Evolutionary conservation across 805 yeast species (phyloP), one percentile per base, ranked within the genome.

Genomic region (Yarrowia sp.): DNA sequence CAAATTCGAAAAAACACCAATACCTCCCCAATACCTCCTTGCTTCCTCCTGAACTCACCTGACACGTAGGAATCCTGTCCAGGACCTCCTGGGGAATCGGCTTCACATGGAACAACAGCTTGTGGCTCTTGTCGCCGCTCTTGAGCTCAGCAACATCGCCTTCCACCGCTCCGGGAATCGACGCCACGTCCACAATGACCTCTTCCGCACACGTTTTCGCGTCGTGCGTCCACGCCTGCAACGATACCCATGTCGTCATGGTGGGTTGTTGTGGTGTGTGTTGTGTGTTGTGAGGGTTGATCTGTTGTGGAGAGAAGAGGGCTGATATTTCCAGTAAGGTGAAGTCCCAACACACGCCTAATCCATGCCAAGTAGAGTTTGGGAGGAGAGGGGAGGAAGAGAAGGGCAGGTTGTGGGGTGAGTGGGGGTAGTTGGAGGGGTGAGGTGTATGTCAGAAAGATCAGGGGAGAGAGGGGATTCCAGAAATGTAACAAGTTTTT

Each of bases 71-170:
- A 36, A 51, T 51, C 10, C 65, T 10, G 11, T 55, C 51, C 18
- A 32, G 17, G 32, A 64, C 42, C 33, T 36, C 65, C 43, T 45
- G 42, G 9, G 47, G 47, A 57, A 41, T 42, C 4, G 41, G 28
- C 15, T 67, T 45, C 3, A 65, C 65, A 63, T 74, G 74, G 62
- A 69, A 71, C 28, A 72, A 48, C 64, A 68, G 68, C 41, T 68
- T 71, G 11, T 72, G 70, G 45, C 64, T 65, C 60, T 76, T 78
- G 33, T 82, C 68, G 4, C 65, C 51, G 8, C 69, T 58, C 42
- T 66, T 66, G 47, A 78, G 70, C 73, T 90, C 96, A 22, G 90
- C 92, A 8, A 90, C 75, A 71, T 88, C 90, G 15, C 96, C 97
- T n/a, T 81, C 85, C 64, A 78, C 78, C 0, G 89, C 83, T 8